Evolutionary conservation across 2,329 filamentous ascomycete species (phyloP).

Genomic region (Neocucurbitaria cava): DNA sequence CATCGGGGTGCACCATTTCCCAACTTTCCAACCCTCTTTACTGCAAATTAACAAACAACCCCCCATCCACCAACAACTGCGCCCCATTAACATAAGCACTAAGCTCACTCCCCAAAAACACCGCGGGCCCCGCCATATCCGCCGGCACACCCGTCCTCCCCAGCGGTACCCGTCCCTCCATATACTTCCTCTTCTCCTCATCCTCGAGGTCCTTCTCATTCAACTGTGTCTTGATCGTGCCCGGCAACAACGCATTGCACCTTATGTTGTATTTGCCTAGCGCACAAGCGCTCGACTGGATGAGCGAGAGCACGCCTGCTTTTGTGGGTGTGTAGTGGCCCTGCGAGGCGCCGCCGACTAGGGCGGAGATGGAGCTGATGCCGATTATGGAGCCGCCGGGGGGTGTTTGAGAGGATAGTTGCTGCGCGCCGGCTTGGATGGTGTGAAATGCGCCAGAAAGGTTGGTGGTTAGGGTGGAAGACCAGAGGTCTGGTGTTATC

Average conservation of each 20-base stretch:
- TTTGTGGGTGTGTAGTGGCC: constrained; percentile 88
- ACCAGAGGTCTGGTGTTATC: constrained; percentile 73
- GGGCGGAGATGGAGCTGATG: constrained; percentile 74
- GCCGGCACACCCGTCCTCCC: constrained; percentile 55
- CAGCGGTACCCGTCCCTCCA: constrained; percentile 81
- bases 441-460: constrained; percentile 88
- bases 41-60: constrained; percentile 81
- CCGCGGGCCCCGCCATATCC: constrained; percentile 84
- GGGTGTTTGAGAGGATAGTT: constrained; percentile 71
- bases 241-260: constrained; percentile 84
- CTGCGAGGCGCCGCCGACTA: constrained; percentile 80
- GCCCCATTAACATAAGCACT: constrained; percentile 70
- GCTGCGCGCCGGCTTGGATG: constrained; percentile 81
- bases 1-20: not conserved
- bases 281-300: constrained; percentile 83
- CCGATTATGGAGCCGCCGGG: constrained; percentile 81
- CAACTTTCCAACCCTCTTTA: not conserved
- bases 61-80: constrained; percentile 85
- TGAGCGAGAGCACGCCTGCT: constrained; percentile 78
- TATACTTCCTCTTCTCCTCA: constrained; percentile 74
- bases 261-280: constrained; percentile 77
- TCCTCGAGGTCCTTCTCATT: constrained; percentile 84
- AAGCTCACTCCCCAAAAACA: constrained; percentile 80
- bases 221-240: constrained; percentile 82
- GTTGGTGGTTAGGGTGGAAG: constrained; percentile 77